phyloP scores from a whole-genome alignment of 257 asterid species.

The Scutellaria baicalensis region DNA sequence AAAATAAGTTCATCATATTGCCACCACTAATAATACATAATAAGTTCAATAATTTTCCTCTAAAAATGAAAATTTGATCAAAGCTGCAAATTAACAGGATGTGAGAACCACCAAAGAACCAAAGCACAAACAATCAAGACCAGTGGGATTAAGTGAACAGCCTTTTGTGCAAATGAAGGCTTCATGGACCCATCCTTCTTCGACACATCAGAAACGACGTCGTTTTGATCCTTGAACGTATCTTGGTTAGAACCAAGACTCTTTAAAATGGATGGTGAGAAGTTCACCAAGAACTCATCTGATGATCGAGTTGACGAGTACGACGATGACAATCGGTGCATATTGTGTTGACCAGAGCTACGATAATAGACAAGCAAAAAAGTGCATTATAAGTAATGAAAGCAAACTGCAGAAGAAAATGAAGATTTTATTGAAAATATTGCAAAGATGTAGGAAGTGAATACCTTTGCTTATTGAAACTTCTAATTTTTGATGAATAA shows the following conservation, averaged over 20 bases:
- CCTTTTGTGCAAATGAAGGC: constrained; percentile 21
- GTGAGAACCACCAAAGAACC: constrained; percentile 55
- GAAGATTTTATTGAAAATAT: too few species aligned
- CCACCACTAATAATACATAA: too few species aligned
- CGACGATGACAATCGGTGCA: constrained; percentile 50
- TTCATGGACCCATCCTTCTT: constrained; percentile 36
- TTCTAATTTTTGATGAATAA: neutral
- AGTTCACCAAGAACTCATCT: constrained; percentile 37
- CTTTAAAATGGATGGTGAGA: constrained; percentile 19
- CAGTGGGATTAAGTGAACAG: constrained; percentile 51
- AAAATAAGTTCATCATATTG: too few species aligned
- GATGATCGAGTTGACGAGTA: constrained; percentile 31
- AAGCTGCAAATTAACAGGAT: constrained; percentile 10
- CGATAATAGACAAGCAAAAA: too few species aligned
- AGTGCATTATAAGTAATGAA: too few species aligned
- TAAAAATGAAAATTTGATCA: too few species aligned
- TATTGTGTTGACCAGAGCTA: neutral
- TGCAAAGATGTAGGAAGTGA: neutral
- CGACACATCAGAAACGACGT: constrained; percentile 10
- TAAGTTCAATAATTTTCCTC: too few species aligned
- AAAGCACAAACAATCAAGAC: constrained; percentile 41
- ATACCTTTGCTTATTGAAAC: constrained; percentile 26
- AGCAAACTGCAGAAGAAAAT: neutral
- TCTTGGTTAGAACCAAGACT: constrained; percentile 11
- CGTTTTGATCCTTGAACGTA: neutral